Conservation (phyloP, 345 rosid genomes). For the Populus alba region DNA sequence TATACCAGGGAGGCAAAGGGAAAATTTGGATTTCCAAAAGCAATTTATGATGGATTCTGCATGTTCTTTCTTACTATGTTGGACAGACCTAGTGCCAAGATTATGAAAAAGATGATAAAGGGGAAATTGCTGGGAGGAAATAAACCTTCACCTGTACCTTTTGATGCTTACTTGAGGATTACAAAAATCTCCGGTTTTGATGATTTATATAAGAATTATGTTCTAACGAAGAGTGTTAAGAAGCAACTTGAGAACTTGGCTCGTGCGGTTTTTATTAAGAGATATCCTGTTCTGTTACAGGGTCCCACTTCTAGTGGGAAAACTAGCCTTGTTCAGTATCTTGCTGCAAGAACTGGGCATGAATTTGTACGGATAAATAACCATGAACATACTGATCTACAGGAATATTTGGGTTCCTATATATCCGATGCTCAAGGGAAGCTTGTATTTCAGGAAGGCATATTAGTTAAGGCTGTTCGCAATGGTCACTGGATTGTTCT, state of each 20-base stretch:
- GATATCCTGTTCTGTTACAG: conserved; percentile 88
- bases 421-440: conserved; percentile 74
- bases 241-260: conserved; percentile 75
- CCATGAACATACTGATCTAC: conserved; percentile 93
- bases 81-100: conserved; percentile 73
- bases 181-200: conserved; percentile 29
- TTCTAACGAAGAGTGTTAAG: conserved; percentile 67
- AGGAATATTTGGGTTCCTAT: conserved; percentile 89
- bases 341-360: conserved; percentile 80
- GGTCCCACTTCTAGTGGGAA: conserved; percentile 99
- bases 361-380: conserved; percentile 90
- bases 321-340: conserved; percentile 96
- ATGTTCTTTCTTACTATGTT: conserved; percentile 89
- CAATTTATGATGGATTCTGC: conserved; percentile 79
- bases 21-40: conserved; percentile 57
- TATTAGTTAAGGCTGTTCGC: conserved; percentile 86
- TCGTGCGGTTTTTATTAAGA: conserved; percentile 74
- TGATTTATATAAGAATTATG: conserved; percentile 54
- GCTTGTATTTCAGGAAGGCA: conserved; percentile 92
- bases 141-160: conserved; percentile 41
- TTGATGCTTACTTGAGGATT: conserved; percentile 44
- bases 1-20: conserved; percentile 64
- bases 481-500: conserved; percentile 91
- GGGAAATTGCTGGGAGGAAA: conserved; percentile 45
- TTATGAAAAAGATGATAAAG: conserved; percentile 58